Base-by-base conservation (phyloP, 2,329 filamentous ascomycete species). In the Exserohilum rostratum region DNA sequence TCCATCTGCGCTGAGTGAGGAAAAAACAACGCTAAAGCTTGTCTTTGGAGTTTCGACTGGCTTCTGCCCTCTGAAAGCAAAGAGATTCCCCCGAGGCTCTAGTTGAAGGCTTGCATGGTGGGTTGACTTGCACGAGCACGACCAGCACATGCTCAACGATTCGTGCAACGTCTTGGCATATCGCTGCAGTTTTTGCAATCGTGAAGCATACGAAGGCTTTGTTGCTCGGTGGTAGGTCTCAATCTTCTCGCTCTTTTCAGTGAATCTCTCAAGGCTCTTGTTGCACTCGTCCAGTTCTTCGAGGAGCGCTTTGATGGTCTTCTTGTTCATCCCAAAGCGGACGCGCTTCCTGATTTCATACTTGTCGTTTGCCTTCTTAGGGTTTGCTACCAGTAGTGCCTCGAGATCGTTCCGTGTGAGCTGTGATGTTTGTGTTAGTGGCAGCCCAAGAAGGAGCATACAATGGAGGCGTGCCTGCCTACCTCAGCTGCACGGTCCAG, bases 201-300 rank as follows among this genome's bases (percentile, higher is more conserved):
- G 65, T 25, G 54, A 62, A 10, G 70, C 70, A 42, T 74, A 72
- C 0, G 71, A 72, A 10, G 72, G 72, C 46, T 75, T 75, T 3
- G 64, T 65, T 5, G 63, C 53, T 48, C 70, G 74, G 18, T 72
- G 67, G 46, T 65, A 68, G 0, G 68, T 71, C 33, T 76, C 72
- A 3, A 76, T 67, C 57, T 68, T 75, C 47, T 75, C 73, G 18
- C 69, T 74, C 42, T 70, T 69, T 27, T 75, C 69, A 0, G 73
- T 74, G 34, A 75, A 75, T 12, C 73, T 66, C 46, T 76, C 73
- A 3, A 76, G 62, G 45, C 75, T 71, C 31, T 73, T 73, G 46
- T 75, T 75, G 62, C 73, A 76, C 2, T 74, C 70, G 31, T 73
- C 67, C 17, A 76, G 56, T 53, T 76, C 68, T 46, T 73, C 71